phyloP scores from a whole-genome alignment of 768 basidiomycete species.

The Infundibulicybe gibba region DNA sequence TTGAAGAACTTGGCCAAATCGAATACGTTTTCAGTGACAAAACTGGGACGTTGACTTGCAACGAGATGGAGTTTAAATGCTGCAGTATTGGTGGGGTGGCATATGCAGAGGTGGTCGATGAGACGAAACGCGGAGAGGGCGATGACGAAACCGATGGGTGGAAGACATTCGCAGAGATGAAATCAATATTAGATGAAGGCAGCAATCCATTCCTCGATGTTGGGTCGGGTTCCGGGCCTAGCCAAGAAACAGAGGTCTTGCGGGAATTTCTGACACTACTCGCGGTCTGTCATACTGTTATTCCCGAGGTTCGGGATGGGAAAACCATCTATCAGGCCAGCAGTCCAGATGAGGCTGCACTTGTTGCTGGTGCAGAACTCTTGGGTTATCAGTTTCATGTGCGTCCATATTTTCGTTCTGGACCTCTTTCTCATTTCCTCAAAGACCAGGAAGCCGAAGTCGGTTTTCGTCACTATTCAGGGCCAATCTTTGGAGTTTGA shows the following conservation, averaged over 20 bases:
- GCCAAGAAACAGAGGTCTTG: constrained; percentile 50
- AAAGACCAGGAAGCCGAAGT: constrained; percentile 93
- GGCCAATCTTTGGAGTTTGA: constrained; percentile 79
- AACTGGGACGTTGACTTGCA: constrained; percentile 92
- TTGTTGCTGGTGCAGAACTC: constrained; percentile 91
- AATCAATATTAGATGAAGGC: constrained; percentile 44
- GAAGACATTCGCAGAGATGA: constrained; percentile 79
- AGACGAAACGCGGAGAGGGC: constrained; percentile 66
- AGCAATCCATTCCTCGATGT: constrained; percentile 59
- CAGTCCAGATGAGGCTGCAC: constrained; percentile 95
- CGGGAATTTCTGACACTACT: constrained; percentile 78
- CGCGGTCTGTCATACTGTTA: constrained; percentile 97
- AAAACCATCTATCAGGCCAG: constrained; percentile 94
- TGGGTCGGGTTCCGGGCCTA: constrained; percentile 27
- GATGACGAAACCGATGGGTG: constrained; percentile 63
- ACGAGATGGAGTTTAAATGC: constrained; percentile 97
- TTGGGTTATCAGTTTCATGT: constrained; percentile 95
- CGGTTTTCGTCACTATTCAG: constrained; percentile 82
- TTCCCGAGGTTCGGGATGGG: constrained; percentile 87
- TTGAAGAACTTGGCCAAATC: constrained; percentile 98
- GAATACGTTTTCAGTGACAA: constrained; percentile 96
- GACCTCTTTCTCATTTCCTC: constrained; percentile 1
- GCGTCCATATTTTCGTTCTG: constrained; percentile 26
- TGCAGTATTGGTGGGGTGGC: constrained; percentile 86
- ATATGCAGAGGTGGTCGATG: constrained; percentile 91